Percentiles rank a stretch among this genome's conserved stretches.
Conservation (phyloP, 2,329 filamentous ascomycete genomes). For the Ceratocystis cacaofunesta region DNA sequence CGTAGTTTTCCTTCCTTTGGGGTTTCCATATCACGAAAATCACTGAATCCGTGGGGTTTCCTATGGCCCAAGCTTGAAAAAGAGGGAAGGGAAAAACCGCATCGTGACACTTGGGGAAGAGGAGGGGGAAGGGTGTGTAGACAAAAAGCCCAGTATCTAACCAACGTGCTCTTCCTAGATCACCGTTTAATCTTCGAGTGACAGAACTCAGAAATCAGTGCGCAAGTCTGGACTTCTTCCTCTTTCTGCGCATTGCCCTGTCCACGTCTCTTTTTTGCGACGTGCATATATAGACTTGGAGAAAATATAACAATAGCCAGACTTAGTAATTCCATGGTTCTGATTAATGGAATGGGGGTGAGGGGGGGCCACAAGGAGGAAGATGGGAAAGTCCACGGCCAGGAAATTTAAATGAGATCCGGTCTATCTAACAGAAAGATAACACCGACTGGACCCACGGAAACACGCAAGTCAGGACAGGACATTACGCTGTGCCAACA, state of each 20-base stretch:
- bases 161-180: background rate
- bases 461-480: background rate
- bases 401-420: background rate
- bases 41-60: background rate
- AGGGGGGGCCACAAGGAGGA: background rate
- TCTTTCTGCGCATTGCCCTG: background rate
- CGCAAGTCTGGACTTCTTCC: background rate
- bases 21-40: background rate
- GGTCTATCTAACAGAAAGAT: background rate
- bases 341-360: background rate
- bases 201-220: background rate
- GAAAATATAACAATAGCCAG: background rate
- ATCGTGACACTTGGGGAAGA: background rate
- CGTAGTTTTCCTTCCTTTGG: background rate
- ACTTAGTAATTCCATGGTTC: background rate
- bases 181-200: background rate
- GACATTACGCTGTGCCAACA: background rate
- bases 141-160: background rate
- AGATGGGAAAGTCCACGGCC: background rate
- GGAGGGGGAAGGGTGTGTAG: background rate
- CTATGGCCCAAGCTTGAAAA: background rate
- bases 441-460: background rate
- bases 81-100: background rate
- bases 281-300: background rate
- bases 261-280: background rate